These are phyloP conservation scores for Pythium grandisporangium DNA, from an alignment of 352 stramenopile species.

Conservation along the genomic window DNA sequence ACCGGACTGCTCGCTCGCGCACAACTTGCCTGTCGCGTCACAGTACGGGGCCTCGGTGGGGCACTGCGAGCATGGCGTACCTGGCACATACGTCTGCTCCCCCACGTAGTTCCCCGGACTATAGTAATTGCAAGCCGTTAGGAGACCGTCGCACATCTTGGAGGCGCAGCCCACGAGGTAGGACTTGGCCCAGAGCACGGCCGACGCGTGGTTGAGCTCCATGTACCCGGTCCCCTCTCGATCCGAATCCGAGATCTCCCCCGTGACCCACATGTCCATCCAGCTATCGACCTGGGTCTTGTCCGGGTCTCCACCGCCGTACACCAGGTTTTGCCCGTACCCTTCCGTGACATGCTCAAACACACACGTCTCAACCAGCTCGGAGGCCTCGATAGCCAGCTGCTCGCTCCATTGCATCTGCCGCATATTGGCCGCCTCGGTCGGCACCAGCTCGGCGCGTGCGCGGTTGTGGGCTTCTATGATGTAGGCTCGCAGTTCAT, in stretches of 20 bases:
- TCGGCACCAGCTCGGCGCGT: slow-evolving; percentile 14
- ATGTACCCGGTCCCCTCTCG: slow-evolving; percentile 16
- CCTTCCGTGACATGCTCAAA: slow-evolving; percentile 28
- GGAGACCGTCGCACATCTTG: slow-evolving; percentile 22
- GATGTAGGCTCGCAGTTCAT: slow-evolving; percentile 21
- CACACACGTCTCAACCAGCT: slow-evolving; percentile 25
- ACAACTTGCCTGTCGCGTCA: slow-evolving; percentile 20
- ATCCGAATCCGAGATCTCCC: slow-evolving; percentile 21
- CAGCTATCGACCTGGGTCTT: slow-evolving; percentile 14
- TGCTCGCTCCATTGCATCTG: slow-evolving; percentile 22
- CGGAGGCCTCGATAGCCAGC: slow-evolving; percentile 24
- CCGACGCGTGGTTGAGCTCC: slow-evolving; percentile 27
- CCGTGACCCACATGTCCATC: slow-evolving; percentile 22
- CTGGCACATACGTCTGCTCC: slow-evolving; percentile 18
- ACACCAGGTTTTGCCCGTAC: slow-evolving; percentile 33
- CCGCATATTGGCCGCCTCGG: slow-evolving; percentile 24
- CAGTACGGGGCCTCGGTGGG: slow-evolving; percentile 18
- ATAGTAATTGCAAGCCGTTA: slow-evolving; percentile 31
- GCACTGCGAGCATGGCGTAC: slow-evolving; percentile 21
- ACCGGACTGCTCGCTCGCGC: slow-evolving; percentile 8
- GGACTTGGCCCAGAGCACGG: slow-evolving; percentile 27
- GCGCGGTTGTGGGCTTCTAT: slow-evolving; percentile 25
- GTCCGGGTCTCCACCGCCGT: slow-evolving; percentile 14
- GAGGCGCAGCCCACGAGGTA: slow-evolving; percentile 25
- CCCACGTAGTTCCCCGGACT: slow-evolving; percentile 25